Conservation (phyloP, 108 stramenopile genomes). For the Cyclotella cryptica region DNA sequence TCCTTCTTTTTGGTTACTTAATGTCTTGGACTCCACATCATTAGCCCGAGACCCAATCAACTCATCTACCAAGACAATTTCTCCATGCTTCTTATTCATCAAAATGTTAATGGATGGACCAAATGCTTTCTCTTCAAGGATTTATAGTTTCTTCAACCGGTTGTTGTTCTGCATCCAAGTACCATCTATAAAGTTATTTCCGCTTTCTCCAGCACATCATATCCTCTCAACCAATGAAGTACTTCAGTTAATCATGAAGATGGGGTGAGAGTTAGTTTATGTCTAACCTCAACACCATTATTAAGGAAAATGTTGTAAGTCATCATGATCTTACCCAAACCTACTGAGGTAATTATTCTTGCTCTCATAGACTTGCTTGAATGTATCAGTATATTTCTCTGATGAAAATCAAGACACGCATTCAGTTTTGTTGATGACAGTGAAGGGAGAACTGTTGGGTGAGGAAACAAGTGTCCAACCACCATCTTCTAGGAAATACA, state of each 20-base stretch:
- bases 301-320: neutral
- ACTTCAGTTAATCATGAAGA: neutral
- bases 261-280: neutral
- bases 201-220: neutral
- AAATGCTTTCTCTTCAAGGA: neutral
- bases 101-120: neutral
- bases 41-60: neutral
- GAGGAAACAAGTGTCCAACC: neutral
- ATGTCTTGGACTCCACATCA: neutral
- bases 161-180: neutral
- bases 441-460: neutral
- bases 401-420: neutral
- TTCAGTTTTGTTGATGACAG: neutral
- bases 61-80: neutral
- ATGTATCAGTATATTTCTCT: neutral
- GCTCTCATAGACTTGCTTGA: neutral
- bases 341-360: neutral
- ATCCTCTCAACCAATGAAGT: neutral
- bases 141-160: neutral
- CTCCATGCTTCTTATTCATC: neutral
- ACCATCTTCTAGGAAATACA: neutral
- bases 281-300: neutral
- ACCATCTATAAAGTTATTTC: neutral
- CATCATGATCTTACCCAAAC: neutral
- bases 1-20: neutral